Percentiles rank a stretch among this genome's conserved stretches.
Conservation (phyloP, 345 rosid genomes). For the Eucalyptus microcorys region DNA sequence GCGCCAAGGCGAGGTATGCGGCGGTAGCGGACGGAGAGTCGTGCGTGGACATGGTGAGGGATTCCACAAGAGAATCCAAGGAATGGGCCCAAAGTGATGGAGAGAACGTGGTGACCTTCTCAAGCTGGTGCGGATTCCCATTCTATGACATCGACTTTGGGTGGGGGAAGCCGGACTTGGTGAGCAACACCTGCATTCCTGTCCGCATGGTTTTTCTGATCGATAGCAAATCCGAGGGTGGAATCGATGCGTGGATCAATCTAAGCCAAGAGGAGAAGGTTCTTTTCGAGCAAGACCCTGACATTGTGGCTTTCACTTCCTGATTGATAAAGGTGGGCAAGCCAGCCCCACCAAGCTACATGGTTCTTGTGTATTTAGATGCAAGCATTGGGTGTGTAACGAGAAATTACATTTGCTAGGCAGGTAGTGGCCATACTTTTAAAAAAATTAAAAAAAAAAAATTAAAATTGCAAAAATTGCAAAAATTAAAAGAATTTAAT, state of each 20-base stretch:
- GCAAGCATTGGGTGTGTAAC: no score
- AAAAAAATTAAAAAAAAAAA: no score
- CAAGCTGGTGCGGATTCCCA: slow-evolving; percentile 24
- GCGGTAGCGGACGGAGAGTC: background rate
- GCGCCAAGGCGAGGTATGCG: background rate
- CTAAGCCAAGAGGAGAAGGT: background rate
- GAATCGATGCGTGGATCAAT: slow-evolving; percentile 41
- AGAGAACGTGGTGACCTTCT: slow-evolving; percentile 3
- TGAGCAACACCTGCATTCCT: slow-evolving; percentile 8
- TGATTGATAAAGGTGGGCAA: no score
- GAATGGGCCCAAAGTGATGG: background rate
- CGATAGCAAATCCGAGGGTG: slow-evolving; percentile 22
- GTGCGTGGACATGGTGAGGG: background rate
- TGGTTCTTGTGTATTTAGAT: no score
- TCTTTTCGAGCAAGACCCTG: background rate
- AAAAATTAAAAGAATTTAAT: no score
- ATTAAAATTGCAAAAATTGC: no score
- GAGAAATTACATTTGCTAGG: background rate
- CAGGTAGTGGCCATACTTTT: no score
- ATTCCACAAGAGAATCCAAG: background rate
- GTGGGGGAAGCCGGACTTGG: slow-evolving; percentile 44
- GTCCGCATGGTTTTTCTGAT: slow-evolving; percentile 12
- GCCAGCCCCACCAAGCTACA: no score
- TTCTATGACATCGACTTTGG: slow-evolving; percentile 38
- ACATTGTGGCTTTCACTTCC: no score